Evolutionary conservation across 768 basidiomycete species (phyloP), one percentile per base, ranked within the genome.

Genomic region (Clathrus columnatus): DNA sequence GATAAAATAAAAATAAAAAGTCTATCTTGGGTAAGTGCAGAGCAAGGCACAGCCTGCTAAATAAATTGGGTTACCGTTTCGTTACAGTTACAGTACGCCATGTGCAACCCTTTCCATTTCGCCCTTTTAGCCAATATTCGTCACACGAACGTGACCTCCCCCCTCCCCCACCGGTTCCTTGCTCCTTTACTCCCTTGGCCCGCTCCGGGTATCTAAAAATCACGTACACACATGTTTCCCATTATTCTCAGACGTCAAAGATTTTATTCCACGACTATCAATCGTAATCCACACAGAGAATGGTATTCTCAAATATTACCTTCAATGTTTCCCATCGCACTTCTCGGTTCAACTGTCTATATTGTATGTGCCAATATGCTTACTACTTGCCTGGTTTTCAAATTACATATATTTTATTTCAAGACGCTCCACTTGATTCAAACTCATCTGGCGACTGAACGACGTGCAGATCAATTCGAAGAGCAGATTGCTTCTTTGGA

Each of bases 281-380:
- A 51, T 51, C 62, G 64, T 64, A 45, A 67, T 27, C 69, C 73
- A 10, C 85, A 90, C 66, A 78, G 77, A 5, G 71, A 75, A 60
- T 82, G 84, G 76, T 91, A 91, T 67, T 72, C 80, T 44, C 76
- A 81, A 51, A 75, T 83, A 48, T 68, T 85, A 36, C 89, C 89
- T 24, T 80, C 79, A 28, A 90, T 90, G 86, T 69, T 90, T 48
- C 89, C 88, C 7, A 72, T 91, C 51, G 81, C 83, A 50, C 71
- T 91, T 50, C 73, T 91, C 11, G 89, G 87, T 17, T 88, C 87
- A 50, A 85, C 83, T 7, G 77, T 91, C 54, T 91, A 88, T 69
- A 72, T 88, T 61, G 88, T 87, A 64, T 56, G 77, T 62, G 6
- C 30, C 45, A 18, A 48, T 32, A 24, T 11, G 5, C 21, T 44